Evolutionary conservation across 2,329 filamentous ascomycete species (phyloP).

Genomic region (Pseudopyrenochaeta lycopersici): DNA sequence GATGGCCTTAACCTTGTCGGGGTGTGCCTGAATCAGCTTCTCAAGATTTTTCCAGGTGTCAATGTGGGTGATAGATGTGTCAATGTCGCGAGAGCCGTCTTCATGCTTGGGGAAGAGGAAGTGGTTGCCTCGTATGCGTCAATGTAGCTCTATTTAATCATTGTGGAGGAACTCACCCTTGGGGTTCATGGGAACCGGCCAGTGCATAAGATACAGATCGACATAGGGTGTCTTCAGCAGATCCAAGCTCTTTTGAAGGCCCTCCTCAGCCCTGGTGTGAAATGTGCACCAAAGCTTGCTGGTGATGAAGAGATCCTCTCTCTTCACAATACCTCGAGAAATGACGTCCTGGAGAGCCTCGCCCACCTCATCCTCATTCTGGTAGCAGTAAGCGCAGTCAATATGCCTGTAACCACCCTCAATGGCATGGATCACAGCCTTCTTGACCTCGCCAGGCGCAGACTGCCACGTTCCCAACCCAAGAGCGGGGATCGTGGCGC

Average conservation of each 20-base stretch:
- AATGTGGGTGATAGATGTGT: constrained; percentile 73
- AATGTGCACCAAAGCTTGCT: constrained; percentile 89
- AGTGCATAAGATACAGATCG: constrained; percentile 84
- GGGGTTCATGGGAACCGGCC: constrained; percentile 83
- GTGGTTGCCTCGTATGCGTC: constrained; percentile 64
- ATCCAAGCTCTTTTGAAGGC: constrained; percentile 76
- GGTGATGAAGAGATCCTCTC: constrained; percentile 83
- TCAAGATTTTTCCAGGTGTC: constrained; percentile 83
- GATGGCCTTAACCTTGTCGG: constrained; percentile 59
- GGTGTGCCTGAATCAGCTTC: constrained; percentile 59
- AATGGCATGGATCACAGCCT: constrained; percentile 58
- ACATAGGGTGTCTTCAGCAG: constrained; percentile 81
- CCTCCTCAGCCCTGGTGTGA: constrained; percentile 73
- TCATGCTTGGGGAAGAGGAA: constrained; percentile 77
- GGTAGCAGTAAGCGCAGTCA: constrained; percentile 80
- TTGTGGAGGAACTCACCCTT: constrained; percentile 59
- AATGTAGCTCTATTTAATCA: neutral
- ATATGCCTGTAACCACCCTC: constrained; percentile 64
- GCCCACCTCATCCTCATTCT: constrained; percentile 85
- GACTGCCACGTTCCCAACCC: constrained; percentile 53
- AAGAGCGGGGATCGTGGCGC: constrained; percentile 49
- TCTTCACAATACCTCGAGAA: constrained; percentile 71
- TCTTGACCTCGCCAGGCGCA: constrained; percentile 57
- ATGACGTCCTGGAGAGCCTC: constrained; percentile 78
- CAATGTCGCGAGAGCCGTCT: constrained; percentile 78